Conservation (phyloP, 495 filamentous ascomycete genomes). For the Geoglossum glabrum region DNA sequence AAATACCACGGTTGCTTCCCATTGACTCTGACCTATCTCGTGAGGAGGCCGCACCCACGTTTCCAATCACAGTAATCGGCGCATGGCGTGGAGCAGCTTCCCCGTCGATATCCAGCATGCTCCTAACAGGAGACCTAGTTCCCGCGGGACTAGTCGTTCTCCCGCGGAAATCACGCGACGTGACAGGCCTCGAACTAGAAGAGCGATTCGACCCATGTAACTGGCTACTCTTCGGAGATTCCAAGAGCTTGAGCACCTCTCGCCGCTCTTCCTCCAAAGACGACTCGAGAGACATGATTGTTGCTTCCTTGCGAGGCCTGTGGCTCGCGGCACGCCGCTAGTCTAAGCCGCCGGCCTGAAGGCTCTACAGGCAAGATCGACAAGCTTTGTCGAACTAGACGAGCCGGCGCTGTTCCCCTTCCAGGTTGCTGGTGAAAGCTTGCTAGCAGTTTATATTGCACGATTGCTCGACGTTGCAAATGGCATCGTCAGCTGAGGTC, state of each 20-base stretch:
- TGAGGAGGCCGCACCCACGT: slow-evolving; percentile 8
- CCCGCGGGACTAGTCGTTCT: slow-evolving; percentile 22
- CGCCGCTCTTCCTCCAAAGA: slow-evolving; percentile 52
- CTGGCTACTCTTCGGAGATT: slow-evolving; percentile 15
- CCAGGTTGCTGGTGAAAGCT: not conserved
- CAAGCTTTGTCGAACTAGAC: not conserved
- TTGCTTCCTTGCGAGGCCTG: not conserved
- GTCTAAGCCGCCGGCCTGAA: not conserved
- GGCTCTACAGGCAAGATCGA: not conserved
- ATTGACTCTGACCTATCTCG: slow-evolving; percentile 5
- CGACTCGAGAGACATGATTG: slow-evolving; percentile 40
- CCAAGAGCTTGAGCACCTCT: slow-evolving; percentile 45
- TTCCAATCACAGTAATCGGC: slow-evolving; percentile 21
- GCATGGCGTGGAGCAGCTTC: slow-evolving; percentile 21
- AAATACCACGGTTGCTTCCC: not conserved
- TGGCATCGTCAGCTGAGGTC: not conserved
- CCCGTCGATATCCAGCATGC: slow-evolving; percentile 37
- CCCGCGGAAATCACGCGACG: not conserved
- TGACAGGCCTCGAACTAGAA: not conserved
- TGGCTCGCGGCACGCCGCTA: not conserved
- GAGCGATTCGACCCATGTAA: not conserved
- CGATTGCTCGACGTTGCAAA: not conserved
- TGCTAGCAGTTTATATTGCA: not conserved
- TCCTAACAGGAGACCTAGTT: slow-evolving; percentile 33
- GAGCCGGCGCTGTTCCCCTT: not conserved